Evolutionary conservation across 208 protist genomes (phyloP).

Genomic region (Trypanosoma rangeli): DNA sequence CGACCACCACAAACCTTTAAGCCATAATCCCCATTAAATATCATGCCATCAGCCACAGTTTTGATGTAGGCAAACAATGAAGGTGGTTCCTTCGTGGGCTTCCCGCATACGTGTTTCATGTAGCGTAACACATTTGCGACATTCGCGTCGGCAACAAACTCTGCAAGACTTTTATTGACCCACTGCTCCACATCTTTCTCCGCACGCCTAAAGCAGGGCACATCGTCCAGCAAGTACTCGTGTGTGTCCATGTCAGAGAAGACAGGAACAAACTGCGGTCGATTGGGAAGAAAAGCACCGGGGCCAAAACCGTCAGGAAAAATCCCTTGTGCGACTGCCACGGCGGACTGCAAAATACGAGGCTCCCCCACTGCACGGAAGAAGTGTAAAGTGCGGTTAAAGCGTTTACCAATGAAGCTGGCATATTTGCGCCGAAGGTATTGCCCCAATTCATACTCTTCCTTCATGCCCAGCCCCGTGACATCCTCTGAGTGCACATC

Average conservation of each 20-base stretch:
- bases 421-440: constrained; percentile 59
- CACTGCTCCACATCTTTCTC: constrained; percentile 70
- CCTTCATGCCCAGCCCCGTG: constrained; percentile 73
- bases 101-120: constrained; percentile 63
- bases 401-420: constrained; percentile 63
- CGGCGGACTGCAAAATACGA: constrained; percentile 78
- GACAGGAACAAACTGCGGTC: constrained; percentile 80
- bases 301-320: constrained; percentile 83
- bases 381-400: constrained; percentile 77
- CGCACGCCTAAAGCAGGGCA: constrained; percentile 81
- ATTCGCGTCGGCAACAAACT: constrained; percentile 48
- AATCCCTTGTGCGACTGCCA: constrained; percentile 72
- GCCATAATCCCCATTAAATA: constrained; percentile 75
- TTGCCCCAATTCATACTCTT: constrained; percentile 73
- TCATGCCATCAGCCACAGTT: constrained; percentile 77
- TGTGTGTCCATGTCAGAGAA: constrained; percentile 89
- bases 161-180: constrained; percentile 39
- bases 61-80: constrained; percentile 66
- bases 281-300: constrained; percentile 59
- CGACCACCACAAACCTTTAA: constrained; percentile 48
- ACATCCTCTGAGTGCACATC: constrained; percentile 71
- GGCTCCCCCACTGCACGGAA: constrained; percentile 85
- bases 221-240: constrained; percentile 85
- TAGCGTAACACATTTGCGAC: constrained; percentile 36
- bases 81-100: constrained; percentile 26